phyloP scores from a whole-genome alignment of 2,329 filamentous ascomycete species.

The Aspergillus puulaauensis region DNA sequence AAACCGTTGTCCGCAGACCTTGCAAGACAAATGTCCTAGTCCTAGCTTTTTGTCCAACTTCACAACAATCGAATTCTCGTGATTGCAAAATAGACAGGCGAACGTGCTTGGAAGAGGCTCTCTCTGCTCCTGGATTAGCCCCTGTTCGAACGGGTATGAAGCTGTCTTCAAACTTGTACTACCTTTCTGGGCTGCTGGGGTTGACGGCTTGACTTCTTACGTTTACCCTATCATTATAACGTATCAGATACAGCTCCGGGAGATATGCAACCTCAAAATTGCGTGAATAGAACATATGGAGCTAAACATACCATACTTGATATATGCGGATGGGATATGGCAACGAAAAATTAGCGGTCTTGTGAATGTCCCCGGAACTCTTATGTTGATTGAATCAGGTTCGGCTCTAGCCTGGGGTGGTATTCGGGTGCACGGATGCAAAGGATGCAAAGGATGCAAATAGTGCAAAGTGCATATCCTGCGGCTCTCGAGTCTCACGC shows the following conservation, averaged over 20 bases:
- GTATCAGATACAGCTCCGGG: not conserved
- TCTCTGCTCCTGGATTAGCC: conserved; percentile 30
- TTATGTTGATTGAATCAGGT: too few relatives aligned
- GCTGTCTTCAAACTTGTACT: conserved; percentile 20
- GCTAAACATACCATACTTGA: conserved; percentile 8
- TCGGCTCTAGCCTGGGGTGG: not conserved
- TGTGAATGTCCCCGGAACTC: not conserved
- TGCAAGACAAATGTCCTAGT: conserved; percentile 82
- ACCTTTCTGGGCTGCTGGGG: conserved; percentile 82
- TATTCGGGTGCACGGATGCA: not conserved
- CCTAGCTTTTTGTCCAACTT: conserved; percentile 93
- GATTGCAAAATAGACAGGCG: conserved; percentile 97
- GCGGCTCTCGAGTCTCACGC: too few relatives aligned
- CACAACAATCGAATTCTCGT: conserved; percentile 87
- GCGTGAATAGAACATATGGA: not conserved
- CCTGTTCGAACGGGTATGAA: not conserved
- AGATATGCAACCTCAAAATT: conserved; percentile 8
- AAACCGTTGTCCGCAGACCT: conserved; percentile 89
- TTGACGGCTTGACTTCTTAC: conserved; percentile 81
- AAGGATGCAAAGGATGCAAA: not conserved
- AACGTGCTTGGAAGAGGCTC: conserved; percentile 69
- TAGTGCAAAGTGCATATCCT: not conserved
- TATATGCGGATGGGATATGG: not conserved
- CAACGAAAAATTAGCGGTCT: not conserved
- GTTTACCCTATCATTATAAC: conserved; percentile 68